Evolutionary conservation across 2,329 filamentous ascomycete genomes (phyloP), one percentile per base, ranked within the genome.

Genomic region (Eutypa lata): DNA sequence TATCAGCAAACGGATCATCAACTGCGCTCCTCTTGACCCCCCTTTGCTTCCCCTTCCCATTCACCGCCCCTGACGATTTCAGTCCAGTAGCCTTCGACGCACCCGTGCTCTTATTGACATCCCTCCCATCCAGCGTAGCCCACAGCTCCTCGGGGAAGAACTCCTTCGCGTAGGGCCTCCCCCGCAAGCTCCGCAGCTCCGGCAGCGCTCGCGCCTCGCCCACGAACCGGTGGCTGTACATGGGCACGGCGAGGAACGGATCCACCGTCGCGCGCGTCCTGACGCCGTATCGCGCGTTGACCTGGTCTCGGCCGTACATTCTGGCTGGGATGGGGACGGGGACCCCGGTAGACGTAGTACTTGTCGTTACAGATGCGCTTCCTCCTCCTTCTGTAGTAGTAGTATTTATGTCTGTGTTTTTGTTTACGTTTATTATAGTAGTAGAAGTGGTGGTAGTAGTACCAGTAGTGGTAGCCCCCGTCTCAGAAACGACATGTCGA

Each of bases 91-190:
- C 61, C 65, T 33, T 71, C 71, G n/a, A 56, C 58, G 40, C 65
- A 65, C 13, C 65, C 62, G 10, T 61, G 63, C 21, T 61, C 3
- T 66, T 60, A 44, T 60, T 55, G 8, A 52, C 64, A 53, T 78
- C 76, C 5, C 69, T 65, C 38, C 79, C 79, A 52, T 82, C 79
- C 16, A 84, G 69, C 0, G 79, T 82, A 21, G 74, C 71, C 65
- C 80, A 78, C 21, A 85, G 72, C 67, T 84, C 81, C 38, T 72
- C 61, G 0, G 82, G 81, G 63, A 84, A 84, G 52, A 84, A 73
- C 48, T 80, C 77, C 37, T 68, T 68, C 49, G 66, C 65, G 54
- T 82, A 78, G 1, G 79, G 76, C 31, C 26, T 31, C 26, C 26
- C 26, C 26, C 26, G 26, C 26, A n/a, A n/a, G n/a, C n/a, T n/a